These are phyloP conservation scores for Paramecium pentaurelia DNA, from an alignment of 73 alveolate genomes.

Conservation along the genomic window DNA sequence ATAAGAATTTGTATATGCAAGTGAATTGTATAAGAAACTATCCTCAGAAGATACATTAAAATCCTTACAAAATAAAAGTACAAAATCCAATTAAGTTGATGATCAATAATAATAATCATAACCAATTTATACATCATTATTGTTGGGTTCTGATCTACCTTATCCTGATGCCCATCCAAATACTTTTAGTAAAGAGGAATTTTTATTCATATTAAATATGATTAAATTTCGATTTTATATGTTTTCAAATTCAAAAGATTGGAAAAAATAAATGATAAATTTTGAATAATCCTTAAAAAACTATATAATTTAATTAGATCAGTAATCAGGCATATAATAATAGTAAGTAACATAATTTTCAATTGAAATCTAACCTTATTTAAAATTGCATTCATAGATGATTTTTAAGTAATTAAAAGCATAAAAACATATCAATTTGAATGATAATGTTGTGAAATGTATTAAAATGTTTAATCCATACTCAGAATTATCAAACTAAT, in stretches of 20 bases:
- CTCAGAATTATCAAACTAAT: background rate
- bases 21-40: conserved; percentile 16
- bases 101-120: background rate
- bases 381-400: background rate
- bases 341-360: background rate
- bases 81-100: background rate
- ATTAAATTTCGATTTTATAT: background rate
- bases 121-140: background rate
- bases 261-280: background rate
- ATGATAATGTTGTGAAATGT: background rate
- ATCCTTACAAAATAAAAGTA: background rate
- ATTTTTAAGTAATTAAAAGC: background rate
- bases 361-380: background rate
- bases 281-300: background rate
- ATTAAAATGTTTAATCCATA: background rate
- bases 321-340: background rate
- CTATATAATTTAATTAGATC: background rate
- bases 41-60: background rate
- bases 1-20: background rate
- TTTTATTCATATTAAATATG: background rate
- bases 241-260: background rate
- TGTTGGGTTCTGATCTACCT: conserved; percentile 29
- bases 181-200: conserved; percentile 5
- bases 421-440: background rate
- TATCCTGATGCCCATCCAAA: background rate